phyloP scores from a whole-genome alignment of 2,329 filamentous ascomycete genomes.

The Cytospora chrysosperma region DNA sequence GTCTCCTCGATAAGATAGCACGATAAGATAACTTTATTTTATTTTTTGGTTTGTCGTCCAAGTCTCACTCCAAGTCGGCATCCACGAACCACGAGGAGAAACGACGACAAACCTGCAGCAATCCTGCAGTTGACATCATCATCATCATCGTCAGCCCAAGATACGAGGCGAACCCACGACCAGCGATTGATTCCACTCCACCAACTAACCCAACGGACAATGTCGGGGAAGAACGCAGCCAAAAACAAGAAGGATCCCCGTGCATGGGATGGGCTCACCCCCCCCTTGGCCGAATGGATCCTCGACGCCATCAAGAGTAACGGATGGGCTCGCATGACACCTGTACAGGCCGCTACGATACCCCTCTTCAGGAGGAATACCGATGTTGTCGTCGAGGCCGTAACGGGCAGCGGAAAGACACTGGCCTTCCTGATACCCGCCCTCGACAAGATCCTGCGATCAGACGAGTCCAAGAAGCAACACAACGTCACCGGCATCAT shows the following conservation, averaged over 20 bases:
- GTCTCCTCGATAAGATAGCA: slow-evolving; percentile 12
- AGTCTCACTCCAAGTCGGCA: background rate
- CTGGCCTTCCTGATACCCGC: slow-evolving; percentile 78
- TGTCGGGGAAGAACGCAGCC: slow-evolving; percentile 35
- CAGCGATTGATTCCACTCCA: background rate
- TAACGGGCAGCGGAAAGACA: slow-evolving; percentile 90
- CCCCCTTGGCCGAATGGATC: slow-evolving; percentile 77
- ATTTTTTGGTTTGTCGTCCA: slow-evolving; percentile 10
- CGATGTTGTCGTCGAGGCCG: slow-evolving; percentile 88
- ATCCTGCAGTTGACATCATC: background rate
- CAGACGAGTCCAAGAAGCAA: slow-evolving; percentile 80
- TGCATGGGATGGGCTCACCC: slow-evolving; percentile 68
- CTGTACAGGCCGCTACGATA: slow-evolving; percentile 90
- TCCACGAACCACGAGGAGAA: background rate
- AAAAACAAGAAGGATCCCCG: slow-evolving; percentile 47
- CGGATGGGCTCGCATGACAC: slow-evolving; percentile 84
- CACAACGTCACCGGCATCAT: slow-evolving; percentile 90
- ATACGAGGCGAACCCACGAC: background rate
- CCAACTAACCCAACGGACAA: slow-evolving; percentile 17
- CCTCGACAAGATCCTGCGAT: slow-evolving; percentile 75
- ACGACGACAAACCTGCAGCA: background rate
- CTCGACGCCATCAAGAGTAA: slow-evolving; percentile 72
- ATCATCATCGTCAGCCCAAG: background rate
- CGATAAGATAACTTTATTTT: slow-evolving; percentile 20
- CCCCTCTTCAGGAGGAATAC: slow-evolving; percentile 87